These are phyloP conservation scores for Eucalyptus sp. DNA, from an alignment of 345 rosid genomes.

Conservation along the genomic window DNA sequence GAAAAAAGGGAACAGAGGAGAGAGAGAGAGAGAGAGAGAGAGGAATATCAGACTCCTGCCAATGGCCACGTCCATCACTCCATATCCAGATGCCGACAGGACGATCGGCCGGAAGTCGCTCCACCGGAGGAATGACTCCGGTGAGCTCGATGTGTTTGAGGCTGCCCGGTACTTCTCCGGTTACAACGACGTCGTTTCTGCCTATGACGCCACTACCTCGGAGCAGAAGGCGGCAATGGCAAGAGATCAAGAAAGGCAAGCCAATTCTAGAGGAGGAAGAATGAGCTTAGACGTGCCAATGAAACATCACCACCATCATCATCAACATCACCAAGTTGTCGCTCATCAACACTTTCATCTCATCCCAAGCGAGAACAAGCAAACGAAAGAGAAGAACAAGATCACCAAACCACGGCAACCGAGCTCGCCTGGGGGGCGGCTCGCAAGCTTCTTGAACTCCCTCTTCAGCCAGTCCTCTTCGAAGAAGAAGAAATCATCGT, in stretches of 20 bases:
- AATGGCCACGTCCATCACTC: conserved; percentile 46
- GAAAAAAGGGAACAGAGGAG: background rate
- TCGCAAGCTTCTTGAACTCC: conserved; percentile 88
- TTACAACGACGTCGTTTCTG: conserved; percentile 21
- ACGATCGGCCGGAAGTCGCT: conserved; percentile 28
- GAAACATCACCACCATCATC: conserved; percentile 20
- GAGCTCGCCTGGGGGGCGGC: conserved; percentile 81
- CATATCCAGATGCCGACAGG: conserved; percentile 34
- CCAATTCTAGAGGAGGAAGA: conserved; percentile 37
- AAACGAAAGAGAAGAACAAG: conserved; percentile 30
- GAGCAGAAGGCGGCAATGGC: conserved; percentile 25
- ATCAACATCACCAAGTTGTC: conserved; percentile 2
- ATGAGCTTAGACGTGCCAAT: conserved; percentile 57
- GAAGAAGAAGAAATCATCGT: conserved; percentile 49
- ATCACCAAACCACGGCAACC: conserved; percentile 72
- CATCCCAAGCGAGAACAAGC: background rate
- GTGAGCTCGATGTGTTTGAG: conserved; percentile 87
- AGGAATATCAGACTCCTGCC: background rate
- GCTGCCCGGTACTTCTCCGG: conserved; percentile 82
- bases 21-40: background rate
- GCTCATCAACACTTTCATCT: background rate
- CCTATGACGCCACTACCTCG: conserved; percentile 2
- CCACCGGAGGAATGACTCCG: conserved; percentile 47
- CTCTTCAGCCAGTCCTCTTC: conserved; percentile 67
- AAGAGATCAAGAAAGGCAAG: conserved; percentile 23